phyloP scores from a whole-genome alignment of 192 early-diverging fungal genomes.

The Umbelopsis ramanniana region DNA sequence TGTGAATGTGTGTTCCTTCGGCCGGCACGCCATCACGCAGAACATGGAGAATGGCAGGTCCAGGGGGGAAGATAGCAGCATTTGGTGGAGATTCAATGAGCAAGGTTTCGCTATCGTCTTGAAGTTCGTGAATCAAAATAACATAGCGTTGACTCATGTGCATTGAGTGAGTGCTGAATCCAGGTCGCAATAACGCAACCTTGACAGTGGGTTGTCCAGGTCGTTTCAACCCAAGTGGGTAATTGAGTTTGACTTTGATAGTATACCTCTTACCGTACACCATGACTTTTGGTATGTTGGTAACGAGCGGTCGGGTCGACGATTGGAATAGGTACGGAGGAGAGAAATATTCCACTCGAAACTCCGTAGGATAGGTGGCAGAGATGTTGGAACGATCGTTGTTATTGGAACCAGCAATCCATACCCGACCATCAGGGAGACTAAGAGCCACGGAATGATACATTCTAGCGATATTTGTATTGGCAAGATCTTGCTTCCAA shows the following conservation, averaged over 20 bases:
- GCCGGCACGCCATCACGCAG: conserved; percentile 54
- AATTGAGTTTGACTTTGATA: conserved; percentile 44
- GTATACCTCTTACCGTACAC: conserved; percentile 39
- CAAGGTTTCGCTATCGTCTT: conserved; percentile 29
- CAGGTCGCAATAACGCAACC: conserved; percentile 50
- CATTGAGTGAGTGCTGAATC: conserved; percentile 58
- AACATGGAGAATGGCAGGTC: conserved; percentile 53
- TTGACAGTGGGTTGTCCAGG: conserved; percentile 23
- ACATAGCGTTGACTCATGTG: conserved; percentile 60
- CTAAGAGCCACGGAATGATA: conserved; percentile 65
- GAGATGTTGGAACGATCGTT: conserved; percentile 41
- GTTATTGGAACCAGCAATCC: conserved; percentile 54
- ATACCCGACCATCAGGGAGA: conserved; percentile 53
- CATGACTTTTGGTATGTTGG: conserved; percentile 44
- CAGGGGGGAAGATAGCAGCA: conserved; percentile 58
- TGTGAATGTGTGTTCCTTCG: conserved; percentile 21
- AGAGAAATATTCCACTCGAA: conserved; percentile 55
- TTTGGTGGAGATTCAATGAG: conserved; percentile 51
- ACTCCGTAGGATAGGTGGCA: conserved; percentile 51
- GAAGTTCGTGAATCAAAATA: conserved; percentile 29
- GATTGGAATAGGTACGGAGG: conserved; percentile 56
- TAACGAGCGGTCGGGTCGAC: conserved; percentile 32
- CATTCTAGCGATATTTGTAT: conserved; percentile 61
- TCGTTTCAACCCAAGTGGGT: conserved; percentile 26
- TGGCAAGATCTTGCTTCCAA: conserved; percentile 44